phyloP scores from a whole-genome alignment of 2,329 filamentous ascomycete species.

The Claviceps maximensis region DNA sequence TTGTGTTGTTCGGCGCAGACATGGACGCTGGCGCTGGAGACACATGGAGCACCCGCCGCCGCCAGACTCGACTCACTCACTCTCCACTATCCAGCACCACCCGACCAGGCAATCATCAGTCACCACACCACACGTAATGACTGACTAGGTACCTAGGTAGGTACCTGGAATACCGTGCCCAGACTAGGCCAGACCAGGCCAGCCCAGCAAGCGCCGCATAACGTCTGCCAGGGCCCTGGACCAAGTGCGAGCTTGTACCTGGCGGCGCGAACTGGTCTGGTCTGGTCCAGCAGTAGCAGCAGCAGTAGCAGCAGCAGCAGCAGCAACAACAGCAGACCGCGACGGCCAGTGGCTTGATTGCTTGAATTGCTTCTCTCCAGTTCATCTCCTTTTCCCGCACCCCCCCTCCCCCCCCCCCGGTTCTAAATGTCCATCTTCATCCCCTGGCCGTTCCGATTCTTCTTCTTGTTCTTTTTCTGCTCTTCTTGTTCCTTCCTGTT shows the following conservation, averaged over 20 bases:
- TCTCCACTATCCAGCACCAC: no score
- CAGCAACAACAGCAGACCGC: background rate
- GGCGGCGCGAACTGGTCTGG: background rate
- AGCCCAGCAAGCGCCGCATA: background rate
- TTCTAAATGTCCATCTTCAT: background rate
- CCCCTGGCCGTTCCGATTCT: background rate
- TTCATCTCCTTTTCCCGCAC: constrained; percentile 1
- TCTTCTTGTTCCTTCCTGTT: background rate
- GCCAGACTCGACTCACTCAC: no score
- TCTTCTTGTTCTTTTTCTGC: constrained; percentile 1
- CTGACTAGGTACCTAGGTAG: no score
- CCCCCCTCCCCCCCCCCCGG: background rate
- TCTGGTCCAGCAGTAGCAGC: background rate
- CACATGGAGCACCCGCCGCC: no score
- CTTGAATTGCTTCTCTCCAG: background rate
- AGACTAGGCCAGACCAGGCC: no score
- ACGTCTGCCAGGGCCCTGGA: background rate
- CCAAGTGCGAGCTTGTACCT: background rate
- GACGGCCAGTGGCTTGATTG: background rate
- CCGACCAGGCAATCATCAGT: no score
- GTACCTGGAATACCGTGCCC: no score
- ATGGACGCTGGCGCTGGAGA: no score
- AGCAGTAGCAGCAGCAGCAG: no score
- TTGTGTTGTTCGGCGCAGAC: background rate
- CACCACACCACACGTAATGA: no score